Conservation (phyloP, 176 grass and related monocot species). For the Coix lacrymajobi region DNA sequence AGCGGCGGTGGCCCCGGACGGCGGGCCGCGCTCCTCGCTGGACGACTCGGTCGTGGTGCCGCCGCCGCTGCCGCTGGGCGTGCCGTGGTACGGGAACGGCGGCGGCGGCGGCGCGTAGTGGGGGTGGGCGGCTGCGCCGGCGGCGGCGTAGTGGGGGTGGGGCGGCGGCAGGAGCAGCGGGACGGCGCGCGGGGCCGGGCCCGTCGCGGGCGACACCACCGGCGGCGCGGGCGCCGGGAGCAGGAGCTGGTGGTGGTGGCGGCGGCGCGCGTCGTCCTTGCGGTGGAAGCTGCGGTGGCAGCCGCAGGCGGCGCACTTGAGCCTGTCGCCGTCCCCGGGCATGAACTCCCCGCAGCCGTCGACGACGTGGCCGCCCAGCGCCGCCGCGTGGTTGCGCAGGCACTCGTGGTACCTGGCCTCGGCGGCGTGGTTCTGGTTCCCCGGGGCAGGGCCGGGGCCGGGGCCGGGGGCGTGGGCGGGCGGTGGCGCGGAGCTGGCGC, state of each 20-base stretch:
- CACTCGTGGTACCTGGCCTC: constrained; percentile 51
- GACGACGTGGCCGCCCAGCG: constrained; percentile 53
- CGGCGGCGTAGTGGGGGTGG: not conserved
- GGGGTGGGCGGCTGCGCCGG: not conserved
- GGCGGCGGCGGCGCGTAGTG: constrained; percentile 1
- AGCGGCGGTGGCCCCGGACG: not conserved
- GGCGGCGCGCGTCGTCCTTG: constrained; percentile 26
- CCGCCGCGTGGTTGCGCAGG: constrained; percentile 62
- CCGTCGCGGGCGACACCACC: not conserved
- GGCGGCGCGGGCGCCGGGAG: not conserved
- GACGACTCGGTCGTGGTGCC: constrained; percentile 61
- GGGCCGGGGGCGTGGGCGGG: not conserved
- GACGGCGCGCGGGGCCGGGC: not conserved
- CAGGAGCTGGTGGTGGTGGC: not conserved
- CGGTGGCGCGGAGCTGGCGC: constrained; percentile 3
- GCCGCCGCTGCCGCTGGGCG: constrained; percentile 41
- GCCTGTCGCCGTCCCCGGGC: constrained; percentile 36
- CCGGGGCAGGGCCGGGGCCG: not conserved
- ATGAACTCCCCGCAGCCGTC: constrained; percentile 91
- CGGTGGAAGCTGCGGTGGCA: constrained; percentile 91
- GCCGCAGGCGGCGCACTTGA: constrained; percentile 63
- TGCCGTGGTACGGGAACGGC: constrained; percentile 34
- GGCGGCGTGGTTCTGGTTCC: not conserved
- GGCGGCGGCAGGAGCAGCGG: constrained; percentile 28
- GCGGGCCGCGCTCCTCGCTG: constrained; percentile 40